Percentiles rank a stretch among this genome's conserved stretches.
Conservation (phyloP, 805 yeast genomes). For the Monosporozyma solicola region DNA sequence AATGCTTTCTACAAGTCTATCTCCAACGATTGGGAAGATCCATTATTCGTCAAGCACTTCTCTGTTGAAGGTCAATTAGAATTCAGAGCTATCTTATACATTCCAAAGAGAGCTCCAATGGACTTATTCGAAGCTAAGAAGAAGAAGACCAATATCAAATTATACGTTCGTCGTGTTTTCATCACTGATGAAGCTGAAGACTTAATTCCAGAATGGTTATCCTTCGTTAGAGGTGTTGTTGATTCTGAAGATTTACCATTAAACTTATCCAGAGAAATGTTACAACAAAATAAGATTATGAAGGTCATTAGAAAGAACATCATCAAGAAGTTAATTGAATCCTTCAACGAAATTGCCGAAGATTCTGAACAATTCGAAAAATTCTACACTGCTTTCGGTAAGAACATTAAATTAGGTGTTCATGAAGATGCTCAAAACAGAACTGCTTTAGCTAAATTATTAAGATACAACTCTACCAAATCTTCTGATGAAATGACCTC, state of each 20-base stretch:
- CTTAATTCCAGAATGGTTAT: conserved; percentile 97
- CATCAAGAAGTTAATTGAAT: conserved; percentile 95
- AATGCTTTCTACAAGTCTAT: conserved; percentile 98
- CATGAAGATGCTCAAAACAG: conserved; percentile 99
- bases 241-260: conserved; percentile 99
- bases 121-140: conserved; percentile 96
- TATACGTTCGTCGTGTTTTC: conserved; percentile 98
- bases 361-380: conserved; percentile 97
- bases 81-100: conserved; percentile 93
- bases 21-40: conserved; percentile 99
- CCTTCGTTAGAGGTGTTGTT: conserved; percentile 97
- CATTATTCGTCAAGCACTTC: conserved; percentile 98
- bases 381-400: conserved; percentile 95
- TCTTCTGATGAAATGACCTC: conserved; percentile 91
- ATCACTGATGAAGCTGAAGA: conserved; percentile 99
- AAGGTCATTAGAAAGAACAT: conserved; percentile 99
- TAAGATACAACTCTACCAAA: conserved; percentile 96
- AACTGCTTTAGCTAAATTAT: conserved; percentile 84
- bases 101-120: conserved; percentile 99
- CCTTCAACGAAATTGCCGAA: conserved; percentile 98
- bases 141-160: conserved; percentile 98
- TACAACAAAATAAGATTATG: conserved; percentile 98
- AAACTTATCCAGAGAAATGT: conserved; percentile 99
- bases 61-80: conserved; percentile 99
- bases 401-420: conserved; percentile 97